Conservation (phyloP, 345 rosid genomes). For the Gynandropsis gynandra region DNA sequence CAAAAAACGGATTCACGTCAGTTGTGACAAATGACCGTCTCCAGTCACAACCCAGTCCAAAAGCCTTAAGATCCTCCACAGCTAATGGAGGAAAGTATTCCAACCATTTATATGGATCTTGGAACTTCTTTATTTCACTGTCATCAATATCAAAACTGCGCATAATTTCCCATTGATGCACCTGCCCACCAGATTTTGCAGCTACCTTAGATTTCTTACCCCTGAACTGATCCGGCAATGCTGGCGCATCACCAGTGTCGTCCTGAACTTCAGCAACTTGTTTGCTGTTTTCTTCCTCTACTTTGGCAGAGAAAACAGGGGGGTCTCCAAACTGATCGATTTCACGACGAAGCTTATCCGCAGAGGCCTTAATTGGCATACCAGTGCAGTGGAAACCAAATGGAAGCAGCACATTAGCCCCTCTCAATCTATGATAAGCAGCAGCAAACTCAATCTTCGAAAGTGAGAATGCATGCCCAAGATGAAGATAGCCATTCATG, state of each 20-base stretch:
- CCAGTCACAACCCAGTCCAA: constrained; percentile 95
- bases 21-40: constrained; percentile 86
- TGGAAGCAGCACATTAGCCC: constrained; percentile 78
- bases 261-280: constrained; percentile 30
- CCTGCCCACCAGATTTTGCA: constrained; percentile 74
- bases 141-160: constrained; percentile 78
- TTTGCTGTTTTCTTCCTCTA: constrained; percentile 26
- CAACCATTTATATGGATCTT: constrained; percentile 75
- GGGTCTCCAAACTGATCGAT: constrained; percentile 66
- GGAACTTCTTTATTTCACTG: constrained; percentile 56
- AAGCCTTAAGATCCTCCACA: constrained; percentile 60
- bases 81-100: constrained; percentile 74
- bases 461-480: constrained; percentile 73
- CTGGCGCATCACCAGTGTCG: constrained; percentile 27
- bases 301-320: constrained; percentile 47
- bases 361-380: constrained; percentile 96
- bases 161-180: constrained; percentile 94
- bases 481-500: constrained; percentile 76
- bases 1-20: constrained; percentile 65
- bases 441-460: constrained; percentile 91
- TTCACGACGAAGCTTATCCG: constrained; percentile 82
- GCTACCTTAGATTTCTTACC: constrained; percentile 86
- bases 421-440: constrained; percentile 78
- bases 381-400: constrained; percentile 95
- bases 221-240: constrained; percentile 50